Base-by-base conservation (phyloP, 768 basidiomycete genomes). In the Pleurotus giganteus region DNA sequence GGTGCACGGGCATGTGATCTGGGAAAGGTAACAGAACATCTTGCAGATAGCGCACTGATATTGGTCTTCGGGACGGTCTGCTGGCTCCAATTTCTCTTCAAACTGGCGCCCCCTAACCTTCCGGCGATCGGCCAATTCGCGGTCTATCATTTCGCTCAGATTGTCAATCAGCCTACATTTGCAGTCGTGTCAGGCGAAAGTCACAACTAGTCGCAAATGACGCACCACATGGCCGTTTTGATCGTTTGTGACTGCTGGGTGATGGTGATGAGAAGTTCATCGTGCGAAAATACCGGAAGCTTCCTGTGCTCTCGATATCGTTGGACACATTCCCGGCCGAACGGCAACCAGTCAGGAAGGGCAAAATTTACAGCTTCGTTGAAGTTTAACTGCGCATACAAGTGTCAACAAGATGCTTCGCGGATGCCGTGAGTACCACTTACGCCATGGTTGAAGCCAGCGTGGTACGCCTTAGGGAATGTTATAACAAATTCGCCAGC, bases 321-420 rank as follows among this genome's bases (percentile, higher is more conserved):
- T 64, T 86, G 80, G 11, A 95, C 93, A 65, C 94, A 97, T 54
- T 90, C 90, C 36, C 89, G 81, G 31, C 91, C 97, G 59, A 82
- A 84, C 6, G 88, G 76, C 43, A 98, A 74, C 97, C 97, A 99
- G 67, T 98, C 94, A 23, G 94, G 92, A 24, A 97, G 76, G 9
- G 97, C 96, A 65, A 98, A 98, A 69, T 99, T 98, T 65, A 98
- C 96, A 3, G 96, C 97, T 74, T 98, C 97, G 68, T 98, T 98
- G 76, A 98, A 95, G 73, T 99, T 99, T 64, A 98, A 74, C 94
- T 97, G 63, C 15, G 64, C 57, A 49, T 56, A 47, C 66, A 65
- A 58, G n/a, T 55, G 64, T 61, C 59, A 56, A 52, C 57, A 55
- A 58, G 51, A 53, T 15, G 12, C 17, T 32, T 15, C 37, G 37